Percentiles rank a stretch among this genome's conserved stretches.
phyloP scores from a whole-genome alignment of 352 stramenopile species.

The Globisporangium orthogonon region DNA sequence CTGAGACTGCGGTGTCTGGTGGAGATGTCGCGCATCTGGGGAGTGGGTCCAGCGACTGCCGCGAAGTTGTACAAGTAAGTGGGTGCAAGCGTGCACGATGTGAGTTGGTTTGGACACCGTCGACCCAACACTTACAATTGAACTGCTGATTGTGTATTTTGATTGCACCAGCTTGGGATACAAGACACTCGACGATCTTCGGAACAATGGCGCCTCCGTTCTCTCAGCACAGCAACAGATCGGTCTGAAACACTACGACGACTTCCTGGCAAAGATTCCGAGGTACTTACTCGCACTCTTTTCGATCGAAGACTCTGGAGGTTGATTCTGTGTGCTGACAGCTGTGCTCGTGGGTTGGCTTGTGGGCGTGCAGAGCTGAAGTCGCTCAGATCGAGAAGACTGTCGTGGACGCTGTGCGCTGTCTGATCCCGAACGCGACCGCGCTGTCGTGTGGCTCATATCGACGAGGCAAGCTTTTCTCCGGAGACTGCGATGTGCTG shows the following conservation, averaged over 20 bases:
- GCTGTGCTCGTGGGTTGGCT: not conserved
- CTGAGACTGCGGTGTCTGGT: slow-evolving; percentile 47
- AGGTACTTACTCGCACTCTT: slow-evolving; percentile 12
- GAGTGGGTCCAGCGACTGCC: slow-evolving; percentile 70
- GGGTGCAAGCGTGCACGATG: slow-evolving; percentile 1
- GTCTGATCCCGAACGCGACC: slow-evolving; percentile 50
- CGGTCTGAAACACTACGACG: slow-evolving; percentile 73
- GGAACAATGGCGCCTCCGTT: slow-evolving; percentile 24
- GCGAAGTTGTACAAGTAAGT: slow-evolving; percentile 75
- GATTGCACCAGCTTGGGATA: slow-evolving; percentile 32
- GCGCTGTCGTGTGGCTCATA: slow-evolving; percentile 74
- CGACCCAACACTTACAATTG: not conserved
- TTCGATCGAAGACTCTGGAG: not conserved
- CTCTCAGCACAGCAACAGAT: slow-evolving; percentile 68
- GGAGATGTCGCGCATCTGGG: slow-evolving; percentile 67
- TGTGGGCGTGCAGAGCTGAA: slow-evolving; percentile 33
- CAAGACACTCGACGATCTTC: slow-evolving; percentile 53
- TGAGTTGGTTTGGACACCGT: not conserved
- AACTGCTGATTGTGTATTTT: no score
- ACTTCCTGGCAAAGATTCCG: slow-evolving; percentile 78
- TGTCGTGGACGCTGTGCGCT: slow-evolving; percentile 63
- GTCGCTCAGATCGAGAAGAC: slow-evolving; percentile 67
- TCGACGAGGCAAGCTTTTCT: slow-evolving; percentile 60
- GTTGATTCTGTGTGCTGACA: not conserved
- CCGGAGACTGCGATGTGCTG: slow-evolving; percentile 75